Evolutionary conservation across 345 rosid species (phyloP).

Genomic region (Eucalyptus paniculata): DNA sequence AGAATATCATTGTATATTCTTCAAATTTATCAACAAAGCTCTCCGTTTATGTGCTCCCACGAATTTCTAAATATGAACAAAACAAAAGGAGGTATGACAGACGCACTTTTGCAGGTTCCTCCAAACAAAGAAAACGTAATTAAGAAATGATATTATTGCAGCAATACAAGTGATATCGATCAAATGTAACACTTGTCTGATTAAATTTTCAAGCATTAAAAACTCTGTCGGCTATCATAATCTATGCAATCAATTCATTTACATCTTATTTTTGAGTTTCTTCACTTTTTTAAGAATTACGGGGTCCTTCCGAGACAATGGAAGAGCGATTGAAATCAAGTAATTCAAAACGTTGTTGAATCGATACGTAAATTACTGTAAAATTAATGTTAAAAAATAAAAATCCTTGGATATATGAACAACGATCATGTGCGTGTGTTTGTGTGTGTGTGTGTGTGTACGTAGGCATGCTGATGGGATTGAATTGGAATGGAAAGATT

Average conservation of each 20-base stretch:
- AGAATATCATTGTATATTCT: background rate
- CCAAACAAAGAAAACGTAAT: background rate
- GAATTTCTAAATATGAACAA: background rate
- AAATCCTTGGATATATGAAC: background rate
- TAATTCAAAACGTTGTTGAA: rapidly evolving
- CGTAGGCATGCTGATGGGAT: background rate
- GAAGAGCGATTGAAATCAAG: background rate
- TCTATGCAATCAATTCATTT: background rate
- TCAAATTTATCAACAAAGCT: background rate
- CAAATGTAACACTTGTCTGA: background rate
- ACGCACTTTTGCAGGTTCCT: background rate
- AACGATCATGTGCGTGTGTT: no score
- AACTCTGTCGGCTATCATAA: background rate
- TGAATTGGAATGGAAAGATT: background rate
- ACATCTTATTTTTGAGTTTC: background rate
- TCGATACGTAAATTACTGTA: background rate
- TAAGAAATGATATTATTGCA: background rate
- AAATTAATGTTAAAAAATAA: background rate
- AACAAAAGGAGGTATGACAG: background rate
- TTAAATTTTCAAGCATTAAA: background rate
- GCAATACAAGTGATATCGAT: background rate
- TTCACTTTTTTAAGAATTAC: background rate
- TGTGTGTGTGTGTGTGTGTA: background rate
- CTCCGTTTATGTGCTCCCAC: background rate
- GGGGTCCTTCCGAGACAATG: background rate